Base-by-base conservation (phyloP, 495 filamentous ascomycete species). In the Aspergillus baeticus region DNA sequence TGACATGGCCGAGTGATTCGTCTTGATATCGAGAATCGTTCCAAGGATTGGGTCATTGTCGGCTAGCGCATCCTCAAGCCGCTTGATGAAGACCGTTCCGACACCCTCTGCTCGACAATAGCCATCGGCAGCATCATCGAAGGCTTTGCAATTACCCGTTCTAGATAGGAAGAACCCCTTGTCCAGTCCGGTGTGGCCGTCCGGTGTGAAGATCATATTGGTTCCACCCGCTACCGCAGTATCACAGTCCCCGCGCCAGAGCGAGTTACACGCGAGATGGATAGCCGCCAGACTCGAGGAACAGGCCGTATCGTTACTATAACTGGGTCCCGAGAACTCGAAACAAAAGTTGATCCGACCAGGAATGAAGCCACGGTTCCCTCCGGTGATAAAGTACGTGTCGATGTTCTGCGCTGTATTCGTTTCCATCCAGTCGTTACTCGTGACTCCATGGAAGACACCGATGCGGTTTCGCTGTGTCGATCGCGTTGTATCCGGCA, bases 321-420 rank as follows among this genome's bases (percentile, higher is more conserved):
- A 82, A 60, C 88, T 93, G 0, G 92, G 91, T 0, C 92, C 92
- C 56, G 82, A 85, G 67, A 95, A 94, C 50, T 90, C 89, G 65
- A 95, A 91, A 65, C 87, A 87, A 63, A 86, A 87, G 62, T 92
- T 95, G 68, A 96, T 91, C 26, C 92, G 82, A 2, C 91, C 92
- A 0, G 92, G 90, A 2, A 85, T 86, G 55, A 96, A 96, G 6
- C 91, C 91, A 22, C 90, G 81, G n/a, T 91, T 85, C 59, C 88
- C 90, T 41, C 92, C 92, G 0, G 92, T 89, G 65, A 96, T 96
- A 73, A 85, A 96, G 66, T 96, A 96, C 2, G 90, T 96, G 66
- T 96, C 92, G 43, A 96, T 85, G 56, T 95, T 87, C 7, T 42
- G 35, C 14, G n/a, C 23, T 1, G 36, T 13, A n/a, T 42, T 52